phyloP scores from a whole-genome alignment of 1,284 basidiomycete species.

The Leccinum huronense region DNA sequence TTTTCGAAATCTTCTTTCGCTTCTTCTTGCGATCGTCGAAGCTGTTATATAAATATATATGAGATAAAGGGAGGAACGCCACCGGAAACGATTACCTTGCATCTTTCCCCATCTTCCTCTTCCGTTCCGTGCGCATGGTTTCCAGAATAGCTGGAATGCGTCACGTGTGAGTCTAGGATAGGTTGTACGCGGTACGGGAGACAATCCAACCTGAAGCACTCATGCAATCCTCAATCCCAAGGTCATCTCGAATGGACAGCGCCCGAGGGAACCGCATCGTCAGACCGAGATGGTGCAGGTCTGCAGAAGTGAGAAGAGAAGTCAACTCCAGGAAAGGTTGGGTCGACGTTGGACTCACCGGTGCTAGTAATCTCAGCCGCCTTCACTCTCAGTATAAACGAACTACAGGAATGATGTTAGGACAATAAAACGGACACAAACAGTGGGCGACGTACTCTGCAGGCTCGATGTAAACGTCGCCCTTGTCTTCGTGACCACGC shows the following conservation, averaged over 20 bases:
- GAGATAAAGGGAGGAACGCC: conserved; percentile 2
- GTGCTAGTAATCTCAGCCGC: conserved; percentile 82
- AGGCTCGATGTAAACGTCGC: conserved; percentile 77
- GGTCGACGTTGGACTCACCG: conserved; percentile 41
- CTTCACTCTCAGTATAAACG: conserved; percentile 87
- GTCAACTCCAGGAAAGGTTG: not conserved
- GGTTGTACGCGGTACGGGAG: not conserved
- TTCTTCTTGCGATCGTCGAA: conserved; percentile 57
- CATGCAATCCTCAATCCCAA: conserved; percentile 68
- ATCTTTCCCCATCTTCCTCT: conserved; percentile 67
- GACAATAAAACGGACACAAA: not conserved
- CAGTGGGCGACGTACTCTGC: conserved; percentile 54
- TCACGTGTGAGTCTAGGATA: conserved; percentile 3
- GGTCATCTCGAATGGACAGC: conserved; percentile 71
- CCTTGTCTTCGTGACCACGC: conserved; percentile 69
- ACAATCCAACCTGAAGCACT: conserved; percentile 54
- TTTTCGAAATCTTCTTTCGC: conserved; percentile 54
- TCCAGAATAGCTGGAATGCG: conserved; percentile 48
- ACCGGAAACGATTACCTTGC: conserved; percentile 41
- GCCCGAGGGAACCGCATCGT: conserved; percentile 90
- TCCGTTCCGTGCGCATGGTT: conserved; percentile 57
- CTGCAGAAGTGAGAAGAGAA: conserved; percentile 35
- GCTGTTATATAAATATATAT: conserved; percentile 34
- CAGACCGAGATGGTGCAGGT: conserved; percentile 69
- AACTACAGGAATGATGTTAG: conserved; percentile 43